These are phyloP conservation scores for Endothia cerciana DNA, from an alignment of 2,329 filamentous ascomycete genomes.

Conservation along the genomic window DNA sequence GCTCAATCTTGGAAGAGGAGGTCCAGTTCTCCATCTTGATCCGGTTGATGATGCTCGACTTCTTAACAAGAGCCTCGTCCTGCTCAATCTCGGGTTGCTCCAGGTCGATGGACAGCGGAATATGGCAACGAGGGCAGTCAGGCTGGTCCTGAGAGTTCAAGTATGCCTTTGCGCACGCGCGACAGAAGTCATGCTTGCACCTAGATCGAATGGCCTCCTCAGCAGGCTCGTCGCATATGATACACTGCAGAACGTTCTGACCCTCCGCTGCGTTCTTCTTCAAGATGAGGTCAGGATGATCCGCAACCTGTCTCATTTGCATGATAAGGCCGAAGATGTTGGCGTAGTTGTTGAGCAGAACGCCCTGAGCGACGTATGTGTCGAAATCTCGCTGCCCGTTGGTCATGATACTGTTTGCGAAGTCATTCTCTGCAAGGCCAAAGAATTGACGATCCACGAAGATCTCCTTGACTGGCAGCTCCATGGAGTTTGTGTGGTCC, in stretches of 20 bases:
- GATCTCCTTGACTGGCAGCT: constrained; percentile 92
- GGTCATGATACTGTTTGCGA: constrained; percentile 94
- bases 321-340: constrained; percentile 99
- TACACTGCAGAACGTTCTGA: constrained; percentile 88
- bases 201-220: constrained; percentile 92
- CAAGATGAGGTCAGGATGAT: constrained; percentile 91
- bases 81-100: constrained; percentile 96
- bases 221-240: constrained; percentile 94
- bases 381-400: constrained; percentile 88
- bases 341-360: constrained; percentile 95
- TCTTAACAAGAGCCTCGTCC: constrained; percentile 84
- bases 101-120: constrained; percentile 84
- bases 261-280: constrained; percentile 86
- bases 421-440: constrained; percentile 92
- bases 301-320: constrained; percentile 98
- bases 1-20: constrained; percentile 96
- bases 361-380: constrained; percentile 91
- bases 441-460: constrained; percentile 95
- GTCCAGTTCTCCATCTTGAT: constrained; percentile 99
- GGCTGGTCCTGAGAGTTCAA: constrained; percentile 76
- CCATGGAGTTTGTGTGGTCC: constrained; percentile 93
- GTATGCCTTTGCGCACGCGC: constrained; percentile 78
- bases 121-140: constrained; percentile 91
- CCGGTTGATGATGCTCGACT: constrained; percentile 95
- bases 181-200: constrained; percentile 93